Percentiles rank a stretch among this genome's conserved stretches.
phyloP scores from a whole-genome alignment of 208 protist species.

The Trypanosoma avium region DNA sequence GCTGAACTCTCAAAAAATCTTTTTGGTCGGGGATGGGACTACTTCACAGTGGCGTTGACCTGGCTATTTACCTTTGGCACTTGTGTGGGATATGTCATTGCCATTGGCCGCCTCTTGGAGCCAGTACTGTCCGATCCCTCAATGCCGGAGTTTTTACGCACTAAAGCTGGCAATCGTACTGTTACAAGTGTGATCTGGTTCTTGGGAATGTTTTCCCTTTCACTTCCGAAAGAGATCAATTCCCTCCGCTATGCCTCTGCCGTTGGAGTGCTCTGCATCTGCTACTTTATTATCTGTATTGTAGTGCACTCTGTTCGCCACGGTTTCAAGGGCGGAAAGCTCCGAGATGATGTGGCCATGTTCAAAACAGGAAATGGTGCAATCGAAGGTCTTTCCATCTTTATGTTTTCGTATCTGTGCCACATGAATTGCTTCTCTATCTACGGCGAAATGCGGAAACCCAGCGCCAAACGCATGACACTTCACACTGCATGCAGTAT shows the following conservation, averaged over 20 bases:
- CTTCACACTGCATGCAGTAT: slow-evolving; percentile 54
- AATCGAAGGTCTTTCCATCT: slow-evolving; percentile 70
- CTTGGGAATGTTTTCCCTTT: slow-evolving; percentile 74
- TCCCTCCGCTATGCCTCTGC: slow-evolving; percentile 81
- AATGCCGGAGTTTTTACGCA: slow-evolving; percentile 40
- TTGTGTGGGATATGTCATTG: slow-evolving; percentile 83
- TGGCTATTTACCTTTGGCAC: slow-evolving; percentile 88
- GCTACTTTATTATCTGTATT: slow-evolving; percentile 77
- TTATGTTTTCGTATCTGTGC: slow-evolving; percentile 83
- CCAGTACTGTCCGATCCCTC: slow-evolving; percentile 42
- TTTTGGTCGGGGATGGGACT: slow-evolving; percentile 72
- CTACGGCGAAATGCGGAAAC: slow-evolving; percentile 61
- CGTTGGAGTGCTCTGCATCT: slow-evolving; percentile 67
- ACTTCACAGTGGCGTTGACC: slow-evolving; percentile 69
- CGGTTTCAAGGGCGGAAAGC: slow-evolving; percentile 55
- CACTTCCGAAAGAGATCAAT: slow-evolving; percentile 83
- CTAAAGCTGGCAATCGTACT: slow-evolving; percentile 54
- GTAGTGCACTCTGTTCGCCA: slow-evolving; percentile 64
- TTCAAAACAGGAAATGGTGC: slow-evolving; percentile 68
- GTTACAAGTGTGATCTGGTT: slow-evolving; percentile 62
- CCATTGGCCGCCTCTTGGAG: slow-evolving; percentile 58
- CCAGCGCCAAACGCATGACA: slow-evolving; percentile 45
- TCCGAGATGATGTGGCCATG: slow-evolving; percentile 46
- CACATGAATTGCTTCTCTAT: slow-evolving; percentile 80
- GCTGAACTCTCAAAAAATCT: slow-evolving; percentile 64